Conservation (phyloP, 2,329 filamentous ascomycete genomes). For the Tympanopsis confertula region DNA sequence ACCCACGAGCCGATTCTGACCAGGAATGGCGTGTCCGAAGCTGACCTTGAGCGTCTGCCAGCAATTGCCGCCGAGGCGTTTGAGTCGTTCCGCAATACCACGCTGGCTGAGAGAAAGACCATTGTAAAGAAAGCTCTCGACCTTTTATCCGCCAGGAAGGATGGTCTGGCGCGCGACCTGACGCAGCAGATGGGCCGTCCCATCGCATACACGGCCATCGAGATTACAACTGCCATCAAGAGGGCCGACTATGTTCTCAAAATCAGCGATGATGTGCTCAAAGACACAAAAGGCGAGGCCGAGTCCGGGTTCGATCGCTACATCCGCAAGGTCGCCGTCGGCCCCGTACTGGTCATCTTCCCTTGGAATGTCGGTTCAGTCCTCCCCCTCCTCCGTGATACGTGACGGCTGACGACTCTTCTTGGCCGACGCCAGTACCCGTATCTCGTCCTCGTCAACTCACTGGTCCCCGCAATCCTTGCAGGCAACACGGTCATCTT, state of each 20-base stretch:
- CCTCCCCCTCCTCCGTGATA: slow-evolving; percentile 3
- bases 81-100: slow-evolving; percentile 62
- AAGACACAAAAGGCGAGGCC: slow-evolving; percentile 69
- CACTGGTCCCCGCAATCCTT: slow-evolving; percentile 79
- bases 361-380: slow-evolving; percentile 75
- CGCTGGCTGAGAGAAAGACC: slow-evolving; percentile 62
- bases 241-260: slow-evolving; percentile 77
- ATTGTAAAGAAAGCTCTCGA: slow-evolving; percentile 73
- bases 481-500: slow-evolving; percentile 84
- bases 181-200: slow-evolving; percentile 93
- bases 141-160: slow-evolving; percentile 57
- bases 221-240: slow-evolving; percentile 75
- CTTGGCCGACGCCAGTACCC: slow-evolving; percentile 54
- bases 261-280: slow-evolving; percentile 67
- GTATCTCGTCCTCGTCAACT: slow-evolving; percentile 87
- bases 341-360: slow-evolving; percentile 80
- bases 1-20: slow-evolving; percentile 78
- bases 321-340: slow-evolving; percentile 78
- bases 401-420: slow-evolving; percentile 5
- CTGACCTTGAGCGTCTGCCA: slow-evolving; percentile 63
- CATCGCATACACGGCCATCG: slow-evolving; percentile 73
- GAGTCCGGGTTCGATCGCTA: slow-evolving; percentile 86
- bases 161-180: slow-evolving; percentile 72
- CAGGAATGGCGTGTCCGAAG: slow-evolving; percentile 59
- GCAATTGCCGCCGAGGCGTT: slow-evolving; percentile 65